Conservation (phyloP, 805 yeast genomes). For the Saccharomycopsis babjevae region DNA sequence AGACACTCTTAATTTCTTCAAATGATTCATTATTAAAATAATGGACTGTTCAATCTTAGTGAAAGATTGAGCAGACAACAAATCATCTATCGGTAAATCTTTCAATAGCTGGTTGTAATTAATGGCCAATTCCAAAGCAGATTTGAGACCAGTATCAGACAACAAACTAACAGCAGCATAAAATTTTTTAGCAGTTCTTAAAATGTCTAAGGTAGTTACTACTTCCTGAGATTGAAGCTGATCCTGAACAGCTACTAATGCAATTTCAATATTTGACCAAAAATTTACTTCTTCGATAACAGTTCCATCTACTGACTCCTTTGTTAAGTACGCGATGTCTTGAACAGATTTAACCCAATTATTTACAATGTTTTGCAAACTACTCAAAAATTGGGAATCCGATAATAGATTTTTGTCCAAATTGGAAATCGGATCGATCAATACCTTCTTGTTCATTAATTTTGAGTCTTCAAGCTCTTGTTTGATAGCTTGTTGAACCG, state of each 20-base stretch:
- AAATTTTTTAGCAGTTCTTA: slow-evolving; percentile 64
- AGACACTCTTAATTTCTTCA: slow-evolving; percentile 51
- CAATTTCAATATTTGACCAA: slow-evolving; percentile 65
- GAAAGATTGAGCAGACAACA: slow-evolving; percentile 39
- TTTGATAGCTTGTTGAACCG: slow-evolving; percentile 26
- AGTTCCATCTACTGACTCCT: slow-evolving; percentile 46
- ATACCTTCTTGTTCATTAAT: slow-evolving; percentile 2
- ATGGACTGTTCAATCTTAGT: slow-evolving; percentile 36
- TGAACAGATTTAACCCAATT: slow-evolving; percentile 63
- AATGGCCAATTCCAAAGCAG: slow-evolving; percentile 39
- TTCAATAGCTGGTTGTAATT: slow-evolving; percentile 54
- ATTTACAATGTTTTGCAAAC: slow-evolving; percentile 59
- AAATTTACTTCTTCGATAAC: slow-evolving; percentile 60
- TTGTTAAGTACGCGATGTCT: slow-evolving; percentile 40
- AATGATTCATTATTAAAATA: slow-evolving; percentile 42
- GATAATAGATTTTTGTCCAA: slow-evolving; percentile 30
- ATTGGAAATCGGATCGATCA: slow-evolving; percentile 20
- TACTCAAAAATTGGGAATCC: slow-evolving; percentile 53
- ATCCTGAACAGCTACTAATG: slow-evolving; percentile 42
- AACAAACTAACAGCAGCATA: slow-evolving; percentile 67
- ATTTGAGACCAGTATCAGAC: slow-evolving; percentile 59
- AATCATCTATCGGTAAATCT: slow-evolving; percentile 58
- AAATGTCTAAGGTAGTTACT: slow-evolving; percentile 43
- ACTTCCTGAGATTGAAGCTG: slow-evolving; percentile 52
- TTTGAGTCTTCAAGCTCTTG: slow-evolving; percentile 20